These are phyloP conservation scores for Peronospora belbahrii DNA, from an alignment of 352 stramenopile species.

Conservation along the genomic window DNA sequence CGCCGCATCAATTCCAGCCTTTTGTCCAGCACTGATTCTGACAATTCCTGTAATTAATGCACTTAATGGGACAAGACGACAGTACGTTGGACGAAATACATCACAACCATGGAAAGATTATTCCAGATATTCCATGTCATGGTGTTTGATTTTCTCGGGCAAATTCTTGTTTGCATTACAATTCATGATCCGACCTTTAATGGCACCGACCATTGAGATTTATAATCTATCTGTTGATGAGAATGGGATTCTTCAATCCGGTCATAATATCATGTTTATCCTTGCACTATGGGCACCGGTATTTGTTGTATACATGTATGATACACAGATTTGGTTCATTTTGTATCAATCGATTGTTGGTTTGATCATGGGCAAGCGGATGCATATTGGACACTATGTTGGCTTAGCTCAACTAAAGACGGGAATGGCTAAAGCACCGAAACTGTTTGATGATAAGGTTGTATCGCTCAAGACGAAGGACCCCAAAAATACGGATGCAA, in stretches of 20 bases:
- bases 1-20: slow-evolving; percentile 43
- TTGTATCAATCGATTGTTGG: slow-evolving; percentile 73
- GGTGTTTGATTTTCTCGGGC: slow-evolving; percentile 60
- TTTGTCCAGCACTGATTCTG: slow-evolving; percentile 43
- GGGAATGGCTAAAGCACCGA: slow-evolving; percentile 48
- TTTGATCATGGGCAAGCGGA: slow-evolving; percentile 60
- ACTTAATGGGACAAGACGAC: slow-evolving; percentile 57
- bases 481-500: slow-evolving; percentile 11
- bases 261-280: slow-evolving; percentile 80
- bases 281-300: slow-evolving; percentile 63
- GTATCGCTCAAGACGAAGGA: slow-evolving; percentile 42
- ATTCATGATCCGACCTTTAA: slow-evolving; percentile 78
- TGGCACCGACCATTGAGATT: slow-evolving; percentile 68
- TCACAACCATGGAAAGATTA: slow-evolving; percentile 55
- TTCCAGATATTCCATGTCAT: slow-evolving; percentile 54
- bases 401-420: slow-evolving; percentile 56
- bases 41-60: slow-evolving; percentile 51
- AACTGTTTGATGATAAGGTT: slow-evolving; percentile 65
- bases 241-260: slow-evolving; percentile 50
- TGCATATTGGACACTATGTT: slow-evolving; percentile 72
- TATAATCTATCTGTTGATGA: slow-evolving; percentile 52
- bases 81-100: slow-evolving; percentile 76
- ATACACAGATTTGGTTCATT: slow-evolving; percentile 84
- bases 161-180: slow-evolving; percentile 79
- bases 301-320: slow-evolving; percentile 83